Evolutionary conservation across 495 filamentous ascomycete genomes (phyloP), one percentile per base, ranked within the genome.

Genomic region (Penicillium antarcticum): DNA sequence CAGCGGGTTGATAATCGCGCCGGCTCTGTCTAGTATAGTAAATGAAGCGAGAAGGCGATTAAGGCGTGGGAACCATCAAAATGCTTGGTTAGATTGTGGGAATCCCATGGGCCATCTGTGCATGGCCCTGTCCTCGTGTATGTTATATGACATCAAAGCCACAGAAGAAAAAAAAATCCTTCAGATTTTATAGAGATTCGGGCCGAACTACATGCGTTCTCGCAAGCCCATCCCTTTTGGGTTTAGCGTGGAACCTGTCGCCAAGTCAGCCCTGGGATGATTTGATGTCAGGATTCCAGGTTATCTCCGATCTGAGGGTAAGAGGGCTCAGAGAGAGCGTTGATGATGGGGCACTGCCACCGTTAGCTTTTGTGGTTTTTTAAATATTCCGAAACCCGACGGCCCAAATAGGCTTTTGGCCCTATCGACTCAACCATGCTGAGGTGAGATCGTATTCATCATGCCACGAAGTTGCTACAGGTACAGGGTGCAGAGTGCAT

Each of bases 221-320:
- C 63, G 63, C 63, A 65, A 67, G 57, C 14, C 45, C 40, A 56
- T 39, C 69, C 61, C 38, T 33, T 63, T 55, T 50, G 32, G 56
- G 59, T 64, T 56, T 65, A 67, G 58, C 42, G 35, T 12, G 14
- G 24, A 33, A 7, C 26, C 5, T 32, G 23, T 44, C 21, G 39
- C 48, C 32, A 41, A 42, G 46, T 42, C 47, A 42, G 45, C 45
- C 45, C 24, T 38, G 4, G 31, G 43, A 35, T 29, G 26, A 29
- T 29, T 29, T 29, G 26, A 29, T 7, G 5, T 29, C 26, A 29
- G 26, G 9, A 1, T 31, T 23, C 10, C n/a, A 29, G 26, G 21
- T 26, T 41, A 55, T 38, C 24, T 45, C 52, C 52, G 52, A 45
- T 29, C 26, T 7, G 26, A 29, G 26, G 9, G 26, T n/a, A n/a